Conservation (phyloP, 192 early-diverging fungal genomes). For the Linderina pennispora region DNA sequence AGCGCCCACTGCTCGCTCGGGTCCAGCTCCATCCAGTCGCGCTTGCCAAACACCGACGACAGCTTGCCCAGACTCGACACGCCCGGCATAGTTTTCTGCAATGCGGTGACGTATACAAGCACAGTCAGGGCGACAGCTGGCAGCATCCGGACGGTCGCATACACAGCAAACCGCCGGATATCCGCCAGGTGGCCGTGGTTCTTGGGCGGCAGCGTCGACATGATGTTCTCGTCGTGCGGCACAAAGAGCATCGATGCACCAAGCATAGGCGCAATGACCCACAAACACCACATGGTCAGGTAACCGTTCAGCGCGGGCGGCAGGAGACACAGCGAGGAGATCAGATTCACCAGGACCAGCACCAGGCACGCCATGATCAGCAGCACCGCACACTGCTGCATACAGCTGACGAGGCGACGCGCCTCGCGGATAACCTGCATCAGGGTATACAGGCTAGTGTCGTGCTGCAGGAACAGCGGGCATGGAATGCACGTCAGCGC, state of each 20-base stretch:
- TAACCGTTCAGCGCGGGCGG: conserved; percentile 83
- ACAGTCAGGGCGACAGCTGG: conserved; percentile 61
- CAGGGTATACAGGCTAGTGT: conserved; percentile 91
- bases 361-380: conserved; percentile 64
- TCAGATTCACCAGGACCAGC: conserved; percentile 56
- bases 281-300: conserved; percentile 85
- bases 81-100: conserved; percentile 7
- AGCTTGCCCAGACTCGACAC: conserved; percentile 4
- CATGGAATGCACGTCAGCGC: conserved; percentile 83
- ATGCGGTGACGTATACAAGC: conserved; percentile 48
- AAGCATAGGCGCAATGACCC: conserved; percentile 78
- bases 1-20: conserved; percentile 64
- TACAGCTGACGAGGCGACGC: conserved; percentile 61
- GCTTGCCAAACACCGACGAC: conserved; percentile 45
- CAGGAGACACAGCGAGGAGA: conserved; percentile 67
- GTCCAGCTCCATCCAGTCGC: conserved; percentile 57
- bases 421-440: conserved; percentile 95
- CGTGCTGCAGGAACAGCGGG: conserved; percentile 85
- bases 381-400: conserved; percentile 51
- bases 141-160: conserved; percentile 67
- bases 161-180: conserved; percentile 64
- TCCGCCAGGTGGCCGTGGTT: conserved; percentile 76
- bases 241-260: conserved; percentile 79
- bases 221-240: conserved; percentile 80
- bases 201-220: conserved; percentile 86